Evolutionary conservation across 208 protist genomes (phyloP).

Genomic region (Wallacemonas sp.): DNA sequence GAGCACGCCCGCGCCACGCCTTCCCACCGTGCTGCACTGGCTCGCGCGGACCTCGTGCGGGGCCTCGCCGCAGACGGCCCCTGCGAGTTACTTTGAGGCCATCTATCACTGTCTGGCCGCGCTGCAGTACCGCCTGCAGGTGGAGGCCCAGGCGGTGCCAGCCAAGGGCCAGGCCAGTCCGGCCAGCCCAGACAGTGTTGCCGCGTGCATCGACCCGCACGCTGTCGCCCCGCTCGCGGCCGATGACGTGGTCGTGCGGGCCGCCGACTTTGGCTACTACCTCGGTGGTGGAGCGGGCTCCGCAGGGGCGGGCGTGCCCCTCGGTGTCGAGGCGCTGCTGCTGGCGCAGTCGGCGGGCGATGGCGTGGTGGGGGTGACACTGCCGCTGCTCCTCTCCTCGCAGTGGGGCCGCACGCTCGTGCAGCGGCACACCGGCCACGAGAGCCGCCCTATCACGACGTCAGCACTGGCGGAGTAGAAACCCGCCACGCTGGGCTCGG

Average conservation of each 20-base stretch:
- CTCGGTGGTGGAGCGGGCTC: not conserved
- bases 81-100: slow-evolving; percentile 36
- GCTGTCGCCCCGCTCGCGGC: slow-evolving; percentile 10
- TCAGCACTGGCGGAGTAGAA: not conserved
- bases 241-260: slow-evolving; percentile 27
- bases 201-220: not conserved
- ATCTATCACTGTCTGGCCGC: slow-evolving; percentile 61
- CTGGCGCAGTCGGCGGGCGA: slow-evolving; percentile 51
- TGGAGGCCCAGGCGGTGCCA: slow-evolving; percentile 16
- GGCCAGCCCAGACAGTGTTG: not conserved
- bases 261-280: slow-evolving; percentile 26
- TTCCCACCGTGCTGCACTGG: slow-evolving; percentile 42
- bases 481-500: too few species aligned
- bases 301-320: not conserved
- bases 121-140: slow-evolving; percentile 30
- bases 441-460: too few species aligned
- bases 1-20: slow-evolving; percentile 25
- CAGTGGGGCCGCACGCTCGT: slow-evolving; percentile 66
- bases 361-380: slow-evolving; percentile 35
- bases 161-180: not conserved
- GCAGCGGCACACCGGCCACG: slow-evolving; percentile 7
- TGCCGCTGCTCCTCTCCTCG: slow-evolving; percentile 67
- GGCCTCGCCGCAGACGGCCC: slow-evolving; percentile 8
- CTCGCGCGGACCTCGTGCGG: slow-evolving; percentile 22
- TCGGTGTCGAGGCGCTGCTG: slow-evolving; percentile 44